Conservation (phyloP, 768 basidiomycete species). For the Russula foetens region DNA sequence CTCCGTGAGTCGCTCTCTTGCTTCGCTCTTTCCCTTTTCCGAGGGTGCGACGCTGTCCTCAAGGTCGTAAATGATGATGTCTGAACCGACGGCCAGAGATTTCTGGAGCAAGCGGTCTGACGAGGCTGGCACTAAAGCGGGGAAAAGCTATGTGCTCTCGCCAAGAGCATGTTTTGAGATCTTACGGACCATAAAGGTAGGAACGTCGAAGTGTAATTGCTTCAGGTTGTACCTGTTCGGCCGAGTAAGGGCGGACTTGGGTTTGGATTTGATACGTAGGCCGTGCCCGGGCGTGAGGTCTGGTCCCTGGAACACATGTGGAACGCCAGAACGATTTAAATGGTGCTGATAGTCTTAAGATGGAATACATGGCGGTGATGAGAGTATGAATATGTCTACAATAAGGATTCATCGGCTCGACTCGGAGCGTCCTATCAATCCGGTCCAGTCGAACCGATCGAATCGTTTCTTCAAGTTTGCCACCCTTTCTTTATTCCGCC, state of each 20-base stretch:
- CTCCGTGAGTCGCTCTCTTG: slow-evolving; percentile 44
- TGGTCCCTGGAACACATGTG: background rate
- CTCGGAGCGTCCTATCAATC: slow-evolving; percentile 45
- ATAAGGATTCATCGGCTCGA: no score
- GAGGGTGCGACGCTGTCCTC: slow-evolving; percentile 78
- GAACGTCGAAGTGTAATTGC: slow-evolving; percentile 6
- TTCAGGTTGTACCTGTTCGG: background rate
- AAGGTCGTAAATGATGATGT: slow-evolving; percentile 80
- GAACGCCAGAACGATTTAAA: background rate
- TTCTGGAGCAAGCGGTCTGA: slow-evolving; percentile 78
- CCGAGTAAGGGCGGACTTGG: background rate
- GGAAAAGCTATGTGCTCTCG: background rate
- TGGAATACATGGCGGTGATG: background rate
- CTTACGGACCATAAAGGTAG: slow-evolving; percentile 46
- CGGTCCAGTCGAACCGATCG: slow-evolving; percentile 74
- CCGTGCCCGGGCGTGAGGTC: background rate
- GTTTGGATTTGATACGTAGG: background rate
- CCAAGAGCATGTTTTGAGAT: background rate
- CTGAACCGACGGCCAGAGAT: slow-evolving; percentile 53
- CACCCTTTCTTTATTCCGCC: slow-evolving; percentile 63
- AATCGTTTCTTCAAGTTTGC: slow-evolving; percentile 66
- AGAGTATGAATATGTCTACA: no score
- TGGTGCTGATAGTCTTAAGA: background rate
- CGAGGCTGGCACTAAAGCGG: slow-evolving; percentile 59
- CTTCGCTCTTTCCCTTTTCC: slow-evolving; percentile 46